Percentiles rank a stretch among this genome's conserved stretches.
phyloP scores from a whole-genome alignment of 805 yeast species.

The Cyberlindnera samutprakarnensis region DNA sequence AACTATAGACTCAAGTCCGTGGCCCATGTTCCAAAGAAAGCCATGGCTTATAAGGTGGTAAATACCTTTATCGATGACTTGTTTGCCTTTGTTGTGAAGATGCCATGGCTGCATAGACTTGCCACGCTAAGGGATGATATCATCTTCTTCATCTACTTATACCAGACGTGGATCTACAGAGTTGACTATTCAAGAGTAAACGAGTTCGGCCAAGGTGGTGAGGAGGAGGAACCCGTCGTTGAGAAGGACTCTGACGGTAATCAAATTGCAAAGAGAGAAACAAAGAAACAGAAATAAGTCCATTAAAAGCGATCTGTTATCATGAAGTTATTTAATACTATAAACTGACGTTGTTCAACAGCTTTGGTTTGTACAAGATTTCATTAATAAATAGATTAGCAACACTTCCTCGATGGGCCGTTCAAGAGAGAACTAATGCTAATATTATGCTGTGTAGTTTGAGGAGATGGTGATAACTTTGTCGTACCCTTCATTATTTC shows the following conservation, averaged over 20 bases:
- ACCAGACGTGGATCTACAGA: conserved; percentile 33
- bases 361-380: no score
- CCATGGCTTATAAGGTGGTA: conserved; percentile 34
- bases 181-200: conserved; percentile 29
- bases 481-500: background rate
- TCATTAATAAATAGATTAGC: background rate
- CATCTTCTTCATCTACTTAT: conserved; percentile 31
- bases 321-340: no score
- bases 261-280: background rate
- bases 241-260: conserved; percentile 4
- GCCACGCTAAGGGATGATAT: conserved; percentile 36
- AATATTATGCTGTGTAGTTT: conserved; percentile 5
- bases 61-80: conserved; percentile 34
- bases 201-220: conserved; percentile 32
- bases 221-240: conserved; percentile 8
- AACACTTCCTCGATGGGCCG: no score
- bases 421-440: conserved; percentile 17
- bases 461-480: background rate
- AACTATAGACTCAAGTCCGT: conserved; percentile 35
- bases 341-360: no score
- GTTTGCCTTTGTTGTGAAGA: conserved; percentile 34
- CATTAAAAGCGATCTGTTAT: no score
- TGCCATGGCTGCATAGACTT: conserved; percentile 34
- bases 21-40: conserved; percentile 33
- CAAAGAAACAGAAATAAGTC: no score